Evolutionary conservation across 1,284 basidiomycete genomes (phyloP).

Genomic region (Abortiporus biennis): DNA sequence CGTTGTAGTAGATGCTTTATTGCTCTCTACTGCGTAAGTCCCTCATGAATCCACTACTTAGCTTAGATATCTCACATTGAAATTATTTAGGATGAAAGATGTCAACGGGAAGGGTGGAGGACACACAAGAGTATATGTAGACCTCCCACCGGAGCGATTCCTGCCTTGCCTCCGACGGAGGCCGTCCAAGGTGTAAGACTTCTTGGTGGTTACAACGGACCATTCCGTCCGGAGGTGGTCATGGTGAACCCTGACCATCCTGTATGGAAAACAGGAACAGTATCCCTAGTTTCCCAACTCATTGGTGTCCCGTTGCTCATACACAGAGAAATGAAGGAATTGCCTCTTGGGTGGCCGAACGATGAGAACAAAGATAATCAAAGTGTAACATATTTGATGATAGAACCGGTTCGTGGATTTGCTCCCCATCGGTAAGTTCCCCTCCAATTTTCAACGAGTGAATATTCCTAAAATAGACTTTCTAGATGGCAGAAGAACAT

Average conservation of each 20-base stretch:
- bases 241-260: neutral
- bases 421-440: slow-evolving; percentile 9
- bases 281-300: neutral
- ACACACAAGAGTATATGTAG: slow-evolving; percentile 8
- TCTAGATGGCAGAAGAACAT: slow-evolving; percentile 12
- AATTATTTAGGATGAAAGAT: too few relatives aligned
- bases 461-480: neutral
- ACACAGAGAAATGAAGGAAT: neutral
- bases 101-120: slow-evolving; percentile 8
- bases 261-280: neutral
- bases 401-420: slow-evolving; percentile 10
- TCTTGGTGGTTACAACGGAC: neutral
- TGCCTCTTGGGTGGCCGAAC: neutral
- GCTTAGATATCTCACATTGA: too few relatives aligned
- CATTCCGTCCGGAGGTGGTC: neutral
- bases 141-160: neutral
- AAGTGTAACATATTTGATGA: slow-evolving; percentile 12
- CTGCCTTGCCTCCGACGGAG: neutral
- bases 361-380: slow-evolving; percentile 8
- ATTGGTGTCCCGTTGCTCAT: neutral
- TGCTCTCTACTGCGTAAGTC: too few relatives aligned
- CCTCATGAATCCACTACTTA: too few relatives aligned
- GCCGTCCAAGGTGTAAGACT: neutral
- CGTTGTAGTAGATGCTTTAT: too few relatives aligned
- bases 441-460: neutral